Evolutionary conservation across 2,329 filamentous ascomycete genomes (phyloP).

Genomic region (Colletotrichum sp.): DNA sequence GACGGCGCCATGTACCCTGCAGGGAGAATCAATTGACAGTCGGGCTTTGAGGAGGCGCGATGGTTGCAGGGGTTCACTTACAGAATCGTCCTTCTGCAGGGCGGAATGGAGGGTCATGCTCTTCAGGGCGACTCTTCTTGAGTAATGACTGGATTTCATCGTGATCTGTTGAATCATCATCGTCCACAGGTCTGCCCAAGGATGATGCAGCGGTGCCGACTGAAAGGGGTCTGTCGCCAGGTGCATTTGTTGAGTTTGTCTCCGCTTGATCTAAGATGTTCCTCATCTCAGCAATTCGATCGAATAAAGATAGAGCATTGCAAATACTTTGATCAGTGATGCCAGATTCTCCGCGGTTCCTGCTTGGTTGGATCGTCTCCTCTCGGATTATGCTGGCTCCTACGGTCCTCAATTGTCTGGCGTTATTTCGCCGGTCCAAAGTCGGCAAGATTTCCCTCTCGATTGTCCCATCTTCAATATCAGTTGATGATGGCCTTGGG

Average conservation of each 20-base stretch:
- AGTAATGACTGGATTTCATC: neutral
- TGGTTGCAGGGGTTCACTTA: neutral
- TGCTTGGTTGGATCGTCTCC: neutral
- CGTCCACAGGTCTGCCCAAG: neutral
- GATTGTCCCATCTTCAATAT: neutral
- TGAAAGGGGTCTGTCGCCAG: neutral
- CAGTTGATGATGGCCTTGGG: neutral
- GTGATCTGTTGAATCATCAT: neutral
- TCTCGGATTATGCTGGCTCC: neutral
- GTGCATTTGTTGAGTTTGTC: neutral
- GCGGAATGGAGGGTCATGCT: neutral
- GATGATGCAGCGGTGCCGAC: neutral
- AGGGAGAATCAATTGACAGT: neutral
- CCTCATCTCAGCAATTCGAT: neutral
- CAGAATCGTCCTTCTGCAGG: neutral
- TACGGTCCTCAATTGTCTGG: neutral
- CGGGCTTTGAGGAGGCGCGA: neutral
- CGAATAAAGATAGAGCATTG: neutral
- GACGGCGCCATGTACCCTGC: neutral
- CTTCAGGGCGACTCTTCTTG: neutral
- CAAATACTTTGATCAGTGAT: neutral
- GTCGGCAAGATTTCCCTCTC: neutral
- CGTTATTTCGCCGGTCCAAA: neutral
- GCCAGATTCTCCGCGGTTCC: neutral
- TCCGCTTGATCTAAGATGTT: neutral